Base-by-base conservation (phyloP, 768 basidiomycete species). In the Gautieria morchelliformis region DNA sequence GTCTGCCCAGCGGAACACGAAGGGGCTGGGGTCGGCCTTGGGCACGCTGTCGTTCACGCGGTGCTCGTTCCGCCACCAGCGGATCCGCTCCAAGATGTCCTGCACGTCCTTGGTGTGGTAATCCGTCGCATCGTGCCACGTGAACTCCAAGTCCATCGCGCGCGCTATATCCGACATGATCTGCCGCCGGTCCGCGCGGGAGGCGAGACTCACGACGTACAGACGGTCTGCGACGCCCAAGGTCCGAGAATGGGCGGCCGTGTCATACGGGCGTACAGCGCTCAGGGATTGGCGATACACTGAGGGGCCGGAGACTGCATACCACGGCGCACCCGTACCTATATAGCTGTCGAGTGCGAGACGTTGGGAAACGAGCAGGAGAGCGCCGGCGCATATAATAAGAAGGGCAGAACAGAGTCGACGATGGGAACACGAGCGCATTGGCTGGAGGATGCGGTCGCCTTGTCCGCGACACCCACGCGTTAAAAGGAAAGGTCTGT, bases 1-100 rank as follows among this genome's bases (percentile, higher is more conserved):
- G n/a, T 56, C 55, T n/a, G 55, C 55, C 55, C 55, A 56, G 7
- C 14, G 20, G n/a, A 56, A 56, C 11, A 37, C n/a, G 27, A 56
- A 45, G 6, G 42, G 42, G 14, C 46, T 48, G 0, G 55, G 55
- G 35, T 56, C 55, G 4, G 12, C 33, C 22, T 56, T 56, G 2
- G 55, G 55, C 15, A 48, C 55, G 1, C 44, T 27, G 7, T 48
- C 39, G 12, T 56, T 56, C 30, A 56, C 55, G 3, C 55, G 14
- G 24, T 56, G 12, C 22, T 15, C 20, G 22, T 35, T 46, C 42
- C 55, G 12, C 55, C 55, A 56, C 42, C 42, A 44, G 32, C 55
- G 41, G 11, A 56, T 33, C 5, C 42, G 44, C 12, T 56, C 55
- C 9, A 46, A 22, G 27, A 56, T 39, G 14, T 48, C 46, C 14